Base-by-base conservation (phyloP, 495 filamentous ascomycete species). In the Lophiotrema nucula region DNA sequence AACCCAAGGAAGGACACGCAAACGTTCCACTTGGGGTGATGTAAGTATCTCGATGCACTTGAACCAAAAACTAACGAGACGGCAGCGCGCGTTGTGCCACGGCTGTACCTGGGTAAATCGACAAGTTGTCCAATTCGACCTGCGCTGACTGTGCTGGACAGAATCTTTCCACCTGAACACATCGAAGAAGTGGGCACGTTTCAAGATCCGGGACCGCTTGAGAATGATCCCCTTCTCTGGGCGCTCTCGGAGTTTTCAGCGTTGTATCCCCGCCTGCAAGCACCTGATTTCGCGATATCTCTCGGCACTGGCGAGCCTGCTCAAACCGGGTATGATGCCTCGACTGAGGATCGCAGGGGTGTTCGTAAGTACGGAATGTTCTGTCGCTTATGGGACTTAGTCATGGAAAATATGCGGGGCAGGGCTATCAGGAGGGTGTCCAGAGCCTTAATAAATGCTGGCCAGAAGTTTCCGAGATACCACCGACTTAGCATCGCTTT, bases 11-110 rank as follows among this genome's bases (percentile, higher is more conserved):
- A 26, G 28, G 51, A 15, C 27, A 25, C 45, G 28, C 24, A 28
- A 27, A 54, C 11, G 23, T 54, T 25, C 51, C 19, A 39, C 51
- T 54, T 15, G 43, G 28, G 51, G 51, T 44, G 45, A 54, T 54
- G 22, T 54, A 54, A 44, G 35, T 13, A 28, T 27, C n/a, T 2
- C 18, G 22, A 43, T n/a, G 3, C 26, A 28, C 18, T 4, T 53
- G 43, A n/a, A n/a, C 4, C 28, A 31, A 47, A 23, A 24, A 25
- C 44, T 47, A 47, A 47, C n/a, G n/a, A n/a, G n/a, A 35, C n/a
- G n/a, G 8, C n/a, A 35, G 31, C n/a, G n/a, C n/a, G n/a, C n/a
- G 31, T n/a, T 35, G 8, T 35, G 31, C 31, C 8, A 35, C 31
- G 8, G 31, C 31, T 35, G 31, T n/a, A n/a, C 31, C 31, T 35